A percentile compares a stretch with the other conserved stretches of the same genome.
phyloP scores from a whole-genome alignment of 108 stramenopile genomes.

The Skeletonema costatum region DNA sequence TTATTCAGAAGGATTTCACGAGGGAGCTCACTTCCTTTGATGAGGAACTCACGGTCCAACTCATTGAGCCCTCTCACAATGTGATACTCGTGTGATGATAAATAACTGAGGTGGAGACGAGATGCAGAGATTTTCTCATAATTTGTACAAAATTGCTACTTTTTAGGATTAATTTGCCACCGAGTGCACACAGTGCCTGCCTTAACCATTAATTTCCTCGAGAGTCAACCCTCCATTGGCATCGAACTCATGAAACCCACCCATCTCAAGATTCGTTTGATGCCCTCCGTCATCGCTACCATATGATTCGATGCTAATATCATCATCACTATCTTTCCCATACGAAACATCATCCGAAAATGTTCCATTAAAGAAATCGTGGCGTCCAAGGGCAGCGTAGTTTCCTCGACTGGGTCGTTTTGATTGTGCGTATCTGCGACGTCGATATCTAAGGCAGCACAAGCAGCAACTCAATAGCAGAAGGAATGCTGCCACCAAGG shows the following conservation, averaged over 20 bases:
- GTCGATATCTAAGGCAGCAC: conserved; percentile 28
- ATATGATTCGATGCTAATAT: conserved; percentile 17
- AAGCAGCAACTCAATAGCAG: conserved; percentile 7
- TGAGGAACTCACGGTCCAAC: too few relatives aligned
- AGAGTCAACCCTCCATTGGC: conserved; percentile 36
- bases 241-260: conserved; percentile 25
- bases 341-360: conserved; percentile 47
- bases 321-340: conserved; percentile 29
- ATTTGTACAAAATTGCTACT: neutral
- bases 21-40: too few relatives aligned
- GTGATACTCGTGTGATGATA: too few relatives aligned
- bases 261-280: conserved; percentile 16
- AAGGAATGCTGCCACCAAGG: neutral
- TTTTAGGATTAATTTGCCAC: too few relatives aligned
- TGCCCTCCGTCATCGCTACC: conserved; percentile 2
- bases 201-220: conserved; percentile 34
- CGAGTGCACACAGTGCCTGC: too few relatives aligned
- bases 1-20: too few relatives aligned
- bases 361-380: conserved; percentile 47
- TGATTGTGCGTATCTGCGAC: neutral
- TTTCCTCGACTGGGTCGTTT: conserved; percentile 5
- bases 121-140: neutral
- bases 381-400: conserved; percentile 31
- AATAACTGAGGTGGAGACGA: too few relatives aligned
- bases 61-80: too few relatives aligned